Evolutionary conservation across 192 early-diverging fungal species (phyloP), one percentile per base, ranked within the genome.

Genomic region (Linnemannia hyalina): DNA sequence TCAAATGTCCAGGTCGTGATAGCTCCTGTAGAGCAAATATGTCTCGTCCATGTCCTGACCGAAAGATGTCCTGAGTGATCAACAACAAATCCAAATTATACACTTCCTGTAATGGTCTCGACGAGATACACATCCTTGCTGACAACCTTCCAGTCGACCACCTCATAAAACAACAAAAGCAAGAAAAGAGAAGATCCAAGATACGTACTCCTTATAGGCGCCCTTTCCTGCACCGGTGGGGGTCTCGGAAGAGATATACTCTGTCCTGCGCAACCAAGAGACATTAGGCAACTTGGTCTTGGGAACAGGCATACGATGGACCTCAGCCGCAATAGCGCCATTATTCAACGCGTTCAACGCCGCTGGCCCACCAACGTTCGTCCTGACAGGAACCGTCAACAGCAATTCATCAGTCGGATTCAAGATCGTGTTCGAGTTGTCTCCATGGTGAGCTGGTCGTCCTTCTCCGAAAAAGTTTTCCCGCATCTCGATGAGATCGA

Each of bases 241-340:
- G 22, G 89, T 88, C 32, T 91, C 90, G 13, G 85, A 76, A 32
- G 85, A 87, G 79, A 92, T 92, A 68, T 92, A 92, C 70, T 92
- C 91, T 22, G 91, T 91, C 16, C 91, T 88, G n/a, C 91, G 90
- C 29, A 92, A 70, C 91, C 91, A 92, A 1, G 91, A 88, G 2
- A 92, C 91, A 26, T 82, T 80, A 29, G 88, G 83, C 54, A 81
- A 65, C 23, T 85, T 74, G 7, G 78, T 80, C 42, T 82, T 79
- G 68, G 73, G 72, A 9, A 82, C 32, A 10, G 76, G 20, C 52
- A 83, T 7, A 70, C 80, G 9, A 42, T 41, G 60, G 10, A 65
- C 26, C 29, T 65, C 60, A 32, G 60, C 60, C 13, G 60, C 26
- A 32, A 65, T 65, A 32, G 60, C 29, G 0, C 60, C 60, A 23